Percentiles rank a stretch among this genome's conserved stretches.
These are phyloP conservation scores for Claviceps sp. DNA, from an alignment of 2,329 filamentous ascomycete species.

Conservation along the genomic window DNA sequence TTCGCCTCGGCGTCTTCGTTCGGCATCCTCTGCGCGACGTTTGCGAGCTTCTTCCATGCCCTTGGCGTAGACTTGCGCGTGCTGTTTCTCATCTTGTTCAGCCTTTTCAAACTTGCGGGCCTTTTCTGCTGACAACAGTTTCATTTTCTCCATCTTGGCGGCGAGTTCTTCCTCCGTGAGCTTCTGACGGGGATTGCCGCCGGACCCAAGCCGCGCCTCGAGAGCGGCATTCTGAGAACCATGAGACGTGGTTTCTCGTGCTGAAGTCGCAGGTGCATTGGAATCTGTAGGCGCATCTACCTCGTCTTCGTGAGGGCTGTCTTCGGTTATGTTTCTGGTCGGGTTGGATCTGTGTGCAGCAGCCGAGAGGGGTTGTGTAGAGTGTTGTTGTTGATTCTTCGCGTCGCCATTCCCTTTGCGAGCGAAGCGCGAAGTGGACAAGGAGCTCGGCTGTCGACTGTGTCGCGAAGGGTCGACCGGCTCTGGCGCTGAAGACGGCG, in stretches of 20 bases:
- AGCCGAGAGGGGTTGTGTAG: slow-evolving; percentile 6
- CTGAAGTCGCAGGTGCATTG: slow-evolving; percentile 18
- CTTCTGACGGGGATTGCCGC: slow-evolving; percentile 46
- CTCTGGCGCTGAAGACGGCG: slow-evolving; percentile 1
- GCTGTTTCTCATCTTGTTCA: slow-evolving; percentile 41
- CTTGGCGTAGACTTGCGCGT: slow-evolving; percentile 39
- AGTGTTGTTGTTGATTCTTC: not conserved
- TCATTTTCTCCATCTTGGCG: slow-evolving; percentile 48
- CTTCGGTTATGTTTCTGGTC: not conserved
- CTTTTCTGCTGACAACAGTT: slow-evolving; percentile 43
- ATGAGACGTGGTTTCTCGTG: slow-evolving; percentile 8
- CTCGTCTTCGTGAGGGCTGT: not conserved
- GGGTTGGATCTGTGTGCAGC: not conserved
- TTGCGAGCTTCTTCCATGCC: slow-evolving; percentile 42
- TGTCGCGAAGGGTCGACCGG: slow-evolving; percentile 7
- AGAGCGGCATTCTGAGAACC: slow-evolving; percentile 17
- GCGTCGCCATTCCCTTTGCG: slow-evolving; percentile 8
- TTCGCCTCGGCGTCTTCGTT: slow-evolving; percentile 36
- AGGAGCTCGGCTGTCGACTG: slow-evolving; percentile 2
- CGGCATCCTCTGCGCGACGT: slow-evolving; percentile 37
- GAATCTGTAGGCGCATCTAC: slow-evolving; percentile 12
- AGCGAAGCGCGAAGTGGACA: slow-evolving; percentile 8
- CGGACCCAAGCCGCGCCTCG: slow-evolving; percentile 35
- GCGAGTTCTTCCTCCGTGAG: slow-evolving; percentile 45
- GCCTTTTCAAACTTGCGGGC: slow-evolving; percentile 45